Base-by-base conservation (phyloP, 169 alveolate genomes). In the Cardiosporidium cionae region DNA sequence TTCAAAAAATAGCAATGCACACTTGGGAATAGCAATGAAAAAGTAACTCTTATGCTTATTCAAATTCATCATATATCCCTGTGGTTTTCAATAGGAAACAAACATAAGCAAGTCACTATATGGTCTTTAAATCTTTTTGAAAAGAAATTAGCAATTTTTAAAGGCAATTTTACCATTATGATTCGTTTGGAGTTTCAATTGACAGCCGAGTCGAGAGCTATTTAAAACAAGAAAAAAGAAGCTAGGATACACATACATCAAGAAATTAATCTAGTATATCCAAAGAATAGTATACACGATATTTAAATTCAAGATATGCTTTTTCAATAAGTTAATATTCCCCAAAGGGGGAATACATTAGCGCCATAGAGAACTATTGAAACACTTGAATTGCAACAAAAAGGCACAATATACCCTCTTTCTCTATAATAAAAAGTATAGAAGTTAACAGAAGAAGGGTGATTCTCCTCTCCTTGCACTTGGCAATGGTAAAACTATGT, bases 161-260 rank as follows among this genome's bases (percentile, higher is more conserved):
- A n/a, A n/a, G n/a, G n/a, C 32, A 7, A 9, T 16, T 69, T 29
- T 32, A 54, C 78, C 70, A 35, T 54, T 54, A 32, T 71, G 69
- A 0, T 52, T 71, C 23, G 58, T 71, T 6, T 37, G 25, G 22
- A 71, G 70, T 44, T 31, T 52, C 32, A 71, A 29, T 34, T 58
- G 78, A 16, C 78, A 71, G 0, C 64, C 78, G 32, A 71, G 23
- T 31, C 78, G 78, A n/a, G 78, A 71, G 32, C 77, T 70, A 69
- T 35, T 27, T 0, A 52, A 4, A 68, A 3, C 4, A 58, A 16
- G 9, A 29, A 25, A 29, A 33, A 7, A 6, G 25, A 16, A 29
- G 7, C 37, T 9, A 33, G 28, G 28, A 7, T 7, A 29, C 36
- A 58, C 3, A 58, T 58, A 27, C 67, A 58, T 3, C 28, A 33